Percentiles rank a stretch among this genome's conserved stretches.
Evolutionary conservation across 139 green algal species (phyloP).

Genomic region (Closterium sp.): DNA sequence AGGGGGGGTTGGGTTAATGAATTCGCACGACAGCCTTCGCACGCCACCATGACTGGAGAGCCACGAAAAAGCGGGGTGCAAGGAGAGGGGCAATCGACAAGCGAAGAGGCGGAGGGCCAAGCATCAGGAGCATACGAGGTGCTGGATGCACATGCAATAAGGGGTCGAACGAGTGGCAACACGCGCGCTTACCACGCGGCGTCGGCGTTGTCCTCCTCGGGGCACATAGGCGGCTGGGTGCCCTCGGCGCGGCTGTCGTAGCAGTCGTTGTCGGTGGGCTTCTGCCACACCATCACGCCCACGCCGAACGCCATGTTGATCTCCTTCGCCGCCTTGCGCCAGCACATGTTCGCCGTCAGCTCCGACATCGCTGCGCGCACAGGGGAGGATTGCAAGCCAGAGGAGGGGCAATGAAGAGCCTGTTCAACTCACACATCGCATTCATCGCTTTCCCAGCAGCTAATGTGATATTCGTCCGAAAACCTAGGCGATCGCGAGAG

Average conservation of each 20-base stretch:
- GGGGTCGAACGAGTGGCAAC: neutral
- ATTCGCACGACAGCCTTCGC: no score
- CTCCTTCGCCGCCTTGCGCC: constrained; percentile 12
- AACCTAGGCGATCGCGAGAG: no score
- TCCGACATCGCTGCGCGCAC: constrained; percentile 8
- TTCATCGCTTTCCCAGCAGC: neutral
- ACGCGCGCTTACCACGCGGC: constrained; percentile 31
- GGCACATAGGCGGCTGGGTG: constrained; percentile 1
- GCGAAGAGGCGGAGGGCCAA: neutral
- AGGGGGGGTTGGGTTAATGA: no score
- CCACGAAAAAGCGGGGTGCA: neutral
- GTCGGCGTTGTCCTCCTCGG: constrained; percentile 35
- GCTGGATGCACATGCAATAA: no score
- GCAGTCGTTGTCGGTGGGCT: constrained; percentile 38
- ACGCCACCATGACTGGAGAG: neutral
- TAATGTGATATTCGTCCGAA: no score
- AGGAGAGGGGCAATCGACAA: neutral
- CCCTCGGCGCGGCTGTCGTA: constrained; percentile 21
- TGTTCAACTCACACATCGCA: neutral
- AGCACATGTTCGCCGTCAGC: constrained; percentile 19
- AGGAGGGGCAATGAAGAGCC: neutral
- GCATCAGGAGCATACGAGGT: neutral
- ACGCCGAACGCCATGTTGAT: neutral
- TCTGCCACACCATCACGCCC: constrained; percentile 35
- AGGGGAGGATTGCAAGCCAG: neutral